Conservation (phyloP, 768 basidiomycete genomes). For the Mycena chlorophos region DNA sequence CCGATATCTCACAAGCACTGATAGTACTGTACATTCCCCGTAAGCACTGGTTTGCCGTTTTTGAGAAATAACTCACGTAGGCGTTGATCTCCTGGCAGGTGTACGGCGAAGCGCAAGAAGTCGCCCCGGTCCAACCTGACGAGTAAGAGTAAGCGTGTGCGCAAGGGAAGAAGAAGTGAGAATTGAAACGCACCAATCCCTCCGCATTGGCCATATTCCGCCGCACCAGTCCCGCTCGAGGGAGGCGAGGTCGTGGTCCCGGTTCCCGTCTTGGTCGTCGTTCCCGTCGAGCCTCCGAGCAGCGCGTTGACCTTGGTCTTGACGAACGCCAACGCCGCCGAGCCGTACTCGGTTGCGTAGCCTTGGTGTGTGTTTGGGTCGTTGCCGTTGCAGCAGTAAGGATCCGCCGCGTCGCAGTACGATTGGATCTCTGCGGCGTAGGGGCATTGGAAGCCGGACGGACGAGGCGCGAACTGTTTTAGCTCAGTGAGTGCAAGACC, state of each 20-base stretch:
- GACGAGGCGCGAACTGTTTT: slow-evolving; percentile 34
- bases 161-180: no score
- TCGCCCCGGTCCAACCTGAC: slow-evolving; percentile 6
- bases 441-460: slow-evolving; percentile 35
- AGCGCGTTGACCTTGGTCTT: slow-evolving; percentile 29
- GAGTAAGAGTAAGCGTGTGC: no score
- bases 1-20: background rate
- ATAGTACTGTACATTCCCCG: background rate
- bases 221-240: background rate
- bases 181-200: background rate
- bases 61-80: slow-evolving; percentile 5
- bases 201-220: slow-evolving; percentile 6
- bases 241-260: background rate
- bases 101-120: slow-evolving; percentile 6
- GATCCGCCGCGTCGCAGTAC: slow-evolving; percentile 32
- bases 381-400: slow-evolving; percentile 35
- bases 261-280: background rate
- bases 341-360: slow-evolving; percentile 34
- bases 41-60: background rate
- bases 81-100: slow-evolving; percentile 11
- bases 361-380: slow-evolving; percentile 33
- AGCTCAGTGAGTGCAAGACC: background rate
- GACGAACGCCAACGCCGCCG: slow-evolving; percentile 32
- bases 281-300: slow-evolving; percentile 23
- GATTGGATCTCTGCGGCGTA: slow-evolving; percentile 30